Base-by-base conservation (phyloP, 2,329 filamentous ascomycete genomes). In the Calonectria honghensis region DNA sequence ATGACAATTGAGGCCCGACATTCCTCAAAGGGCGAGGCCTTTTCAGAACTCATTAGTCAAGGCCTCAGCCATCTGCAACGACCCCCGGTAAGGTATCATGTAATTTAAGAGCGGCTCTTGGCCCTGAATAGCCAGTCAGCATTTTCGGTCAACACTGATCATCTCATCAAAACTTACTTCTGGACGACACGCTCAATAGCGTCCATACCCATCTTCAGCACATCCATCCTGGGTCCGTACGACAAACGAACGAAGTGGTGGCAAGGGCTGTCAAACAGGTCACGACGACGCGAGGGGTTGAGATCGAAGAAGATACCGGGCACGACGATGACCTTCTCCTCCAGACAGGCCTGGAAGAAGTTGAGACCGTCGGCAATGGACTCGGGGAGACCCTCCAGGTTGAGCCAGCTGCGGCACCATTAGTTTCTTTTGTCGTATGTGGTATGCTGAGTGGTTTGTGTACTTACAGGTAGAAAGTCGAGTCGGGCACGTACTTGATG, bases 231-330 rank as follows among this genome's bases (percentile, higher is more conserved):
- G 4, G 95, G 95, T 0, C 95, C 95, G 82, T 97, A 98, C 71
- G 93, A 95, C 80, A 97, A 90, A 68, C 95, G 91, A 35, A 97
- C 94, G 84, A 96, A 97, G 86, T 97, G 94, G 86, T 98, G 96
- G 86, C 96, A 98, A 74, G 96, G 96, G 79, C 92, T 95, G 86
- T 98, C 96, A 79, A 98, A 98, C 79, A 98, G 86, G 85, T 98
- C 96, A 83, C 96, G 91, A 78, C 96, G 91, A 84, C 95, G 94
- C 45, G 94, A 94, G 5, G 96, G 96, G 87, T 98, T 98, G 77
- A 98, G 87, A 82, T 98, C 96, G 84, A 98, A 98, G 90, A 98
- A 98, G 85, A 98, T 98, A 74, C 96, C 96, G 0, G 96, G 96
- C 6, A 98, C 96, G 24, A 98, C 96, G 82, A 98, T 98, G 79